phyloP scores from a whole-genome alignment of 2,329 filamentous ascomycete genomes.

The Phoma herbarum region DNA sequence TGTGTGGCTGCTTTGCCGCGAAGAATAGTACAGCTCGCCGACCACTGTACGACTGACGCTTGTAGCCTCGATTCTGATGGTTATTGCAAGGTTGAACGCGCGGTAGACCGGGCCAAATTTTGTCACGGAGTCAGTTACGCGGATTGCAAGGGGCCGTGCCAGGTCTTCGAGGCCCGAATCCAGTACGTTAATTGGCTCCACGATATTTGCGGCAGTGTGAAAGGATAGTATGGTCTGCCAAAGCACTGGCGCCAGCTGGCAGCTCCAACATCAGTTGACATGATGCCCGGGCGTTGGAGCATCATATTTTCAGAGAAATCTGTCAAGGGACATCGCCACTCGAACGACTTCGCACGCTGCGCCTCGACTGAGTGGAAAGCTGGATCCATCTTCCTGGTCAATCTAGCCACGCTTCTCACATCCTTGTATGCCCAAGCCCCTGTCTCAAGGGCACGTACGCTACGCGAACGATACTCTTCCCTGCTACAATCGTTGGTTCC shows the following conservation, averaged over 20 bases:
- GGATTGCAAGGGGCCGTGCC: constrained; percentile 40
- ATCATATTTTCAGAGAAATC: constrained; percentile 26
- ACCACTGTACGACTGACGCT: constrained; percentile 43
- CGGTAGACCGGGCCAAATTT: constrained; percentile 44
- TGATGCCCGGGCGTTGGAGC: constrained; percentile 48
- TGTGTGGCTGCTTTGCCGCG: constrained; percentile 36
- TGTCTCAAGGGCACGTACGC: neutral
- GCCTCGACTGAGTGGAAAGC: constrained; percentile 36
- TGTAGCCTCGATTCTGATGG: constrained; percentile 42
- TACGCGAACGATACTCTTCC: neutral
- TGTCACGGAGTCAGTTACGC: constrained; percentile 42
- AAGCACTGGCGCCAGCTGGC: constrained; percentile 40
- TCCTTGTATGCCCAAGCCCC: constrained; percentile 18
- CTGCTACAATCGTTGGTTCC: constrained; percentile 28
- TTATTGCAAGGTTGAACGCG: constrained; percentile 41
- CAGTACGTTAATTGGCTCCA: constrained; percentile 47
- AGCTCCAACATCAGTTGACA: constrained; percentile 32
- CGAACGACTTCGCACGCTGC: constrained; percentile 23
- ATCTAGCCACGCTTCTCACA: constrained; percentile 30
- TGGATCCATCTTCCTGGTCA: constrained; percentile 34
- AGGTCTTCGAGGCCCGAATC: constrained; percentile 44
- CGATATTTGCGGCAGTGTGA: constrained; percentile 38
- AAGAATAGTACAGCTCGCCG: constrained; percentile 26
- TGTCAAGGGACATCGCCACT: neutral
- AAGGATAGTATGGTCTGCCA: constrained; percentile 45